These are phyloP conservation scores for Plenodomus lindquistii DNA, from an alignment of 2,329 filamentous ascomycete species.

Conservation along the genomic window DNA sequence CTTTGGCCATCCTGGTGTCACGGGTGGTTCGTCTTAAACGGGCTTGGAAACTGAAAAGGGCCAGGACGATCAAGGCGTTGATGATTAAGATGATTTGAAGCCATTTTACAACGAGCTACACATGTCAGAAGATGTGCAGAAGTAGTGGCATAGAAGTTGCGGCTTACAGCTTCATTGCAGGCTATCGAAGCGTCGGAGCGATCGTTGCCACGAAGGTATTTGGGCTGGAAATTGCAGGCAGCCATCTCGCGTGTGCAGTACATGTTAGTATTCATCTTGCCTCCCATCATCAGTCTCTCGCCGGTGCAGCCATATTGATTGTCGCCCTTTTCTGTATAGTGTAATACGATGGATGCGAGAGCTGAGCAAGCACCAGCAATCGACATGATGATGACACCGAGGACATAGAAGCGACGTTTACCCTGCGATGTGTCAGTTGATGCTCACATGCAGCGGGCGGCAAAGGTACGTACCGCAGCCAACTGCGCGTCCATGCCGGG, in stretches of 20 bases:
- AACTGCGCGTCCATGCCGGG: slow-evolving; percentile 29
- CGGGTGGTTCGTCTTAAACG: slow-evolving; percentile 25
- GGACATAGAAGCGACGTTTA: slow-evolving; percentile 33
- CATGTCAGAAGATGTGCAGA: slow-evolving; percentile 3
- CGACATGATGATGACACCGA: slow-evolving; percentile 23
- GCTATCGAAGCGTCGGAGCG: slow-evolving; percentile 17
- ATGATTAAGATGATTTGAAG: slow-evolving; percentile 30
- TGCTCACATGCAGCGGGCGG: neutral
- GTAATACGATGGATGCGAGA: slow-evolving; percentile 26
- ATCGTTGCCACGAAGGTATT: slow-evolving; percentile 13
- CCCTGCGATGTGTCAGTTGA: slow-evolving; percentile 17
- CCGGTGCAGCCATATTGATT: slow-evolving; percentile 30
- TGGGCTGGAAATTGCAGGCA: slow-evolving; percentile 27
- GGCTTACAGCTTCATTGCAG: slow-evolving; percentile 35
- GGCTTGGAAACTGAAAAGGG: slow-evolving; percentile 28
- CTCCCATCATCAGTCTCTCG: slow-evolving; percentile 21
- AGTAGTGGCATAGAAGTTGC: neutral
- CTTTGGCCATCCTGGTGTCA: slow-evolving; percentile 5
- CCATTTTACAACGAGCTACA: slow-evolving; percentile 33
- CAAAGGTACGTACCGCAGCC: slow-evolving; percentile 20
- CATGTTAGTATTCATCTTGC: slow-evolving; percentile 30
- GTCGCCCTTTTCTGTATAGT: slow-evolving; percentile 30
- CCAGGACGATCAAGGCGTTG: slow-evolving; percentile 20
- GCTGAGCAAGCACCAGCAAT: slow-evolving; percentile 19
- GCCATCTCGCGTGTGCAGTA: slow-evolving; percentile 35